Base-by-base conservation (phyloP, 306 rosid species). In the Vigna nakashimae region DNA sequence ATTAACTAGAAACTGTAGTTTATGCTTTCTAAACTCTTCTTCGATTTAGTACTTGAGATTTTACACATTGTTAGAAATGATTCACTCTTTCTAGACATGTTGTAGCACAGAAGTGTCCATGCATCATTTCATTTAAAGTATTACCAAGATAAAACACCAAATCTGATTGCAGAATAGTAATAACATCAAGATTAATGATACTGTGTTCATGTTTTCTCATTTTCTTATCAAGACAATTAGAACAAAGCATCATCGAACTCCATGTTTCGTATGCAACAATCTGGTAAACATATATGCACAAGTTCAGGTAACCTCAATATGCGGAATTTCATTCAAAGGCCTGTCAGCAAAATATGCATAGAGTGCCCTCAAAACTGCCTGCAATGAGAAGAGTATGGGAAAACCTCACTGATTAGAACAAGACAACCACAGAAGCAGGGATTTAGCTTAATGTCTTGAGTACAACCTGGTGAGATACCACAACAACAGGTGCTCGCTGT, bases 321-420 rank as follows among this genome's bases (percentile, higher is more conserved):
- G 94, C 7, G 99, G 99, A 87, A 96, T 80, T 85, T 96, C 99
- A 79, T 90, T 86, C 88, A 96, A 76, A 78, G 99, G 99, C 70
- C 97, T 88, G 76, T 96, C 99, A 20, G 98, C 98, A 90, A 95
- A 95, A 84, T 95, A 95, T 46, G 99, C 97, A 82, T 96, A 96
- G 1, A 96, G 81, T 10, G 99, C 98, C 88, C 99, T 91, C 89
- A 96, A 85, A 73, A 96, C 99, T 68, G 99, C 99, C 99, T 96
- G 89, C 71, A 83, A 85, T 65, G 28, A 69, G 16, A 65, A 78
- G 62, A 66, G 11, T 7, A 74, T 66, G 14, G 26, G 49, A 48
- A 50, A 75, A 77, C 72, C 51, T 70, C 46, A 22, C 20, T 38
- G 14, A 73, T 76, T 62, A 80, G 53, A 69, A 76, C 67, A 65